Base-by-base conservation (phyloP, 1,284 basidiomycete genomes). In the Cryptococcus floricola region DNA sequence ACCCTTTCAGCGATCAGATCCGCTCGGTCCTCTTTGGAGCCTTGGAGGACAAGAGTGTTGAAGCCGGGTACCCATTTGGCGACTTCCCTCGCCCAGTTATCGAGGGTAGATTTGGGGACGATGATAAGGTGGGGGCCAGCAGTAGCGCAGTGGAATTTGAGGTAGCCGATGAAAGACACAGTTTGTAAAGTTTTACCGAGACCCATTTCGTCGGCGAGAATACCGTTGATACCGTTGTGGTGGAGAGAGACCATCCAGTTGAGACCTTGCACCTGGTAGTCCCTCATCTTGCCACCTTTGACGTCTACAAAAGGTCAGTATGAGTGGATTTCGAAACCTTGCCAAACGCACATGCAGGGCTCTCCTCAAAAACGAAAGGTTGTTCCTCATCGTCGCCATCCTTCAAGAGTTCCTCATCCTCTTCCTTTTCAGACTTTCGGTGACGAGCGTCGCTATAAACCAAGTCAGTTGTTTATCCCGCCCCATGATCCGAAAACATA, bases 101-200 rank as follows among this genome's bases (percentile, higher is more conserved):
- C 91, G 16, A 98, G 81, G 0, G 96, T 98, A 1, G 91, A 95
- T 75, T 98, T 98, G 31, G 96, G 96, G 2, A 98, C 96, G 55
- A 98, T 90, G 64, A 99, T 86, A 25, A 98, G 83, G 75, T 98
- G 94, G 14, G 91, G 92, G 1, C 95, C 93, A 16, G 77, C 65
- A 52, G 84, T 87, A 61, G 84, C 81, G 38, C 83, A 84, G 77
- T 92, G 87, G 74, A 93, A 88, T 69, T 89, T 90, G 61, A 98
- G 87, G 75, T 96, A 98, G 0, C 92, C 86, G 28, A 99, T 85
- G 83, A 98, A 99, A 0, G 95, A 89, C 67, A 98, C 96, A 0
- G 94, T 98, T 80, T 99, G 95, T 0, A 98, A 81, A 0, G 95
- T 98, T 82, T 98, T 98, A 39, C 96, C 95, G 37, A 98, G 85